Base-by-base conservation (phyloP, 495 filamentous ascomycete genomes). In the Talaromyces borbonicus region DNA sequence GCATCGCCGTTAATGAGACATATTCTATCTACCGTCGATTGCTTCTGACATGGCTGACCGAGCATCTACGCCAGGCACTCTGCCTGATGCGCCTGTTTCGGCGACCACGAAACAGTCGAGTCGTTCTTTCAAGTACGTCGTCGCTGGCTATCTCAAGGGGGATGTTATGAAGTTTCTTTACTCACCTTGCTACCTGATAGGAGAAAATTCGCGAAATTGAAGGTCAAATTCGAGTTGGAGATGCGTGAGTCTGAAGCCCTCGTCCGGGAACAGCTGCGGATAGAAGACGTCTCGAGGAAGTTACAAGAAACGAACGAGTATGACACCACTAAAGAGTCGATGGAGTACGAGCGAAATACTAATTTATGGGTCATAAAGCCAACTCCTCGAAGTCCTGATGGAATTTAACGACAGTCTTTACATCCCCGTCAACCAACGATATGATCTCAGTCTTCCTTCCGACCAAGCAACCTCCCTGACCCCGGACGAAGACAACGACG, bases 131-230 rank as follows among this genome's bases (percentile, higher is more conserved):
- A 72, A 72, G 68, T 69, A 57, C 42, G 56, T 43, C 16, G 38
- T 18, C 24, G 15, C 5, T n/a, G n/a, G 25, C 19, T 8, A 36
- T 38, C 22, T 19, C 18, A 9, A 16, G 18, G 16, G 19, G 3
- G 35, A 5, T 16, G 8, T 38, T 11, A 2, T 16, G 11, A 8
- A 5, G 12, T 3, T 36, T 8, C 9, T 4, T 8, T 2, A 38
- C 5, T 23, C 5, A 38, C 12, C 2, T 37, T 38, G 11, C 26
- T 5, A 5, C 6, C 26, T 22, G n/a, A 11, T 23, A 90, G 87
- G 67, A 95, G 93, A 67, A 98, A 98, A 68, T 98, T 90, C 64
- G 80, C 85, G 46, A 98, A 98, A 68, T 80, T 94, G 69, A 83
- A 85, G 56, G 71, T 87, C 55, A 73, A 77, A 30, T 98, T 96